phyloP scores from a whole-genome alignment of 2,329 filamentous ascomycete genomes.

The Zelopaecilomyces penicillatus region DNA sequence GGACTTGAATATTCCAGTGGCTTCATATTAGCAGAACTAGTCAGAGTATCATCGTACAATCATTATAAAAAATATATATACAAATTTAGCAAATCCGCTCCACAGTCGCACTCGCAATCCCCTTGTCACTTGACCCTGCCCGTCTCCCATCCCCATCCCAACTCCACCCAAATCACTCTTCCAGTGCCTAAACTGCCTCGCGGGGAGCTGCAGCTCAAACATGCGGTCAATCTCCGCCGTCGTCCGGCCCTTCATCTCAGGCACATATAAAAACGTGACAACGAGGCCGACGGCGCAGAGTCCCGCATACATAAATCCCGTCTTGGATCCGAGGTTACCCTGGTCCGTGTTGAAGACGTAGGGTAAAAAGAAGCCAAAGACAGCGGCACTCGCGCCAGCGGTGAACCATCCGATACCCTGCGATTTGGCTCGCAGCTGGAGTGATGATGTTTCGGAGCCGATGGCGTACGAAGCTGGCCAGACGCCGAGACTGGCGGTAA shows the following conservation, averaged over 20 bases:
- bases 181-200: constrained; percentile 17
- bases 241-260: constrained; percentile 44
- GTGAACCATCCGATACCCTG: constrained; percentile 36
- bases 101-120: too few species aligned
- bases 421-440: constrained; percentile 34
- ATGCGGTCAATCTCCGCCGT: constrained; percentile 39
- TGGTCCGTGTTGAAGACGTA: constrained; percentile 31
- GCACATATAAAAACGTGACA: constrained; percentile 36
- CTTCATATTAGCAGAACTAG: too few species aligned
- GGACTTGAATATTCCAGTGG: too few species aligned
- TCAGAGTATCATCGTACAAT: too few species aligned
- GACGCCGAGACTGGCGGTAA: constrained; percentile 32
- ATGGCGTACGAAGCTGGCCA: constrained; percentile 36
- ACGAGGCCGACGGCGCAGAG: constrained; percentile 26
- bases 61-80: too few species aligned
- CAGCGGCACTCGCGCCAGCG: constrained; percentile 29
- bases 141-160: too few species aligned
- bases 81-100: too few species aligned
- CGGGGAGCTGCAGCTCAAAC: constrained; percentile 21
- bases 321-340: constrained; percentile 32
- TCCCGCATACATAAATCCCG: constrained; percentile 31
- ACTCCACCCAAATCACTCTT: too few species aligned
- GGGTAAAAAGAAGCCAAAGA: constrained; percentile 38
- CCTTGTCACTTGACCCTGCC: too few species aligned
- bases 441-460: constrained; percentile 33